A percentile compares a stretch with the other conserved stretches of the same genome.
These are phyloP conservation scores for Medicago ruthenica DNA, from an alignment of 306 rosid genomes.

Conservation along the genomic window DNA sequence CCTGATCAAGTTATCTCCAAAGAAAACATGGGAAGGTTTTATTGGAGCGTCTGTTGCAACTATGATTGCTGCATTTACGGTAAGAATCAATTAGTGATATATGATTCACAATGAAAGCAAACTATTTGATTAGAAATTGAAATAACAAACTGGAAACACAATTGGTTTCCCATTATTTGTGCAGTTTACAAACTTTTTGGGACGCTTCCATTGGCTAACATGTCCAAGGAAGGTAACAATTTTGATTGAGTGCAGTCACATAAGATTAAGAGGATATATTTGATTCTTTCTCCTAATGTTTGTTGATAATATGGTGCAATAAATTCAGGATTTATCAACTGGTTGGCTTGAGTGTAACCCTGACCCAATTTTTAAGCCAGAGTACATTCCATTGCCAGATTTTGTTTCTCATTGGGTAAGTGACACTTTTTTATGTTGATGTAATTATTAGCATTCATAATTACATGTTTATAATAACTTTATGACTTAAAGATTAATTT, in stretches of 20 bases:
- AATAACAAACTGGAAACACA: not conserved
- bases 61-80: constrained; percentile 86
- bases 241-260: constrained; percentile 29
- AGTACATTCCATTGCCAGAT: constrained; percentile 62
- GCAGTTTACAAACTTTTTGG: constrained; percentile 90
- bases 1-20: constrained; percentile 91
- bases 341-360: constrained; percentile 97
- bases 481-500: constrained; percentile 3
- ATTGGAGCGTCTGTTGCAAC: constrained; percentile 95
- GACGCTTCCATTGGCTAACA: constrained; percentile 87
- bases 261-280: constrained; percentile 12
- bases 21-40: constrained; percentile 99
- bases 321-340: constrained; percentile 85
- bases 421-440: not conserved
- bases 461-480: not conserved
- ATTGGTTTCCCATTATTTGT: constrained; percentile 36
- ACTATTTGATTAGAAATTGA: not conserved
- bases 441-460: not conserved
- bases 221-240: constrained; percentile 93
- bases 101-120: not conserved
- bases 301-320: constrained; percentile 39
- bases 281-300: constrained; percentile 33
- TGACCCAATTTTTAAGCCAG: constrained; percentile 88
- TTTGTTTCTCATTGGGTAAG: constrained; percentile 77
- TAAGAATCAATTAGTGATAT: constrained; percentile 44